Conservation (phyloP, 169 alveolate species). For the Plasmodium vivax region DNA sequence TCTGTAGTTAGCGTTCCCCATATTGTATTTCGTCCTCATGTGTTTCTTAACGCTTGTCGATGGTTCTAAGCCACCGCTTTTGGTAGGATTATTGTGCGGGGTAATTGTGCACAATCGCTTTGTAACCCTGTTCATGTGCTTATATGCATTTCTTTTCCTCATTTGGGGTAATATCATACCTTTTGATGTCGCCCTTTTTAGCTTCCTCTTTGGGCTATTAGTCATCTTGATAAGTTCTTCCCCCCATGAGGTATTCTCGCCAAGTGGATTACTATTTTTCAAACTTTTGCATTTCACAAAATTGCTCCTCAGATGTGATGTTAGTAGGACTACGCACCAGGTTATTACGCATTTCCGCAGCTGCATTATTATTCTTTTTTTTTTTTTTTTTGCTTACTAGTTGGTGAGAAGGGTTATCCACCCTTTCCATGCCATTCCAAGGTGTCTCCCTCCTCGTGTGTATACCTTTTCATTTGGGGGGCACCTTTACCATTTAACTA, state of each 20-base stretch:
- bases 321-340: not conserved
- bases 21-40: slow-evolving; percentile 46
- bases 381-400: not conserved
- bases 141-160: not conserved
- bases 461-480: not conserved
- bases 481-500: not conserved
- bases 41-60: slow-evolving; percentile 39
- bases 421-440: not conserved
- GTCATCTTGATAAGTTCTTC: not conserved
- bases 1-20: slow-evolving; percentile 72
- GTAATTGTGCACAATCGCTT: slow-evolving; percentile 21
- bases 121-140: not conserved
- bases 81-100: slow-evolving; percentile 8
- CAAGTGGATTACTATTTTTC: not conserved
- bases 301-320: not conserved
- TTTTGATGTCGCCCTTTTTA: not conserved
- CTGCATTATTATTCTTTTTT: not conserved
- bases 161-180: slow-evolving; percentile 1
- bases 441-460: not conserved
- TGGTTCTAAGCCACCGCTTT: slow-evolving; percentile 6
- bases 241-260: not conserved
- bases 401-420: not conserved
- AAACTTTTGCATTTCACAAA: not conserved
- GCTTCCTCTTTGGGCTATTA: not conserved
- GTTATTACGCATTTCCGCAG: not conserved